A percentile compares a stretch with the other conserved stretches of the same genome.
Conservation (phyloP, 495 filamentous ascomycete genomes). For the Lentithecium fluviatile region DNA sequence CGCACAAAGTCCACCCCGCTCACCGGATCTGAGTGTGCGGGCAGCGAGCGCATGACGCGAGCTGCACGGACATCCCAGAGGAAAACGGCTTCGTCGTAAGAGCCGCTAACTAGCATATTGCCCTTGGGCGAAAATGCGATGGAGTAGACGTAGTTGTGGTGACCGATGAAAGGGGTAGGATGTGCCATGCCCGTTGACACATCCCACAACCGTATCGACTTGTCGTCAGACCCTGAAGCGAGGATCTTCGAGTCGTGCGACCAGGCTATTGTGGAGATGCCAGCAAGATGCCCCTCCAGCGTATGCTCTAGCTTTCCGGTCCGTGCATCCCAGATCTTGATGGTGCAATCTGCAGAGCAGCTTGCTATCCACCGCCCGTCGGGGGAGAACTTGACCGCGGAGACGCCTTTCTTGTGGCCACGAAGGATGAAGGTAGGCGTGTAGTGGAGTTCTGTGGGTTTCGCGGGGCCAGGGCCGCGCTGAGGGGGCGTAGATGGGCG, state of each 20-base stretch:
- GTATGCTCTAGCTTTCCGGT: slow-evolving; percentile 79
- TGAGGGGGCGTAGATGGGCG: not conserved
- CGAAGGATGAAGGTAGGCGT: slow-evolving; percentile 61
- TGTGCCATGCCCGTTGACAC: slow-evolving; percentile 69
- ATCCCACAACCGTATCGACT: slow-evolving; percentile 92
- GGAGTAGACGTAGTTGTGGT: slow-evolving; percentile 94
- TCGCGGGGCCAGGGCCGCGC: slow-evolving; percentile 28
- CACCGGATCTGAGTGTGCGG: slow-evolving; percentile 93
- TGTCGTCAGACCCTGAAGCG: slow-evolving; percentile 93
- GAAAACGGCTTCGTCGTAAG: slow-evolving; percentile 95
- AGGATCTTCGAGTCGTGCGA: slow-evolving; percentile 79
- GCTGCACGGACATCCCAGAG: slow-evolving; percentile 92
- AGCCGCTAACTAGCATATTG: slow-evolving; percentile 90
- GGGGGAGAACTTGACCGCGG: slow-evolving; percentile 87
- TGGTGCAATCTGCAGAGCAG: slow-evolving; percentile 75
- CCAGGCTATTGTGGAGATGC: slow-evolving; percentile 88
- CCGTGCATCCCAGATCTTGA: slow-evolving; percentile 83
- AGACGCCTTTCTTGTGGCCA: slow-evolving; percentile 75
- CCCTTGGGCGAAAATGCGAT: slow-evolving; percentile 94
- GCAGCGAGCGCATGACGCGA: slow-evolving; percentile 79
- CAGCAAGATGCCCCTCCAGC: slow-evolving; percentile 90
- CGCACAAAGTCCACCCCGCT: slow-evolving; percentile 87
- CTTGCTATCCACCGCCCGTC: slow-evolving; percentile 80
- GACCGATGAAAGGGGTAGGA: slow-evolving; percentile 68
- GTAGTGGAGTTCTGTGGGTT: slow-evolving; percentile 57